Conservation (phyloP, 345 rosid species). For the Pugionium dolabratum region DNA sequence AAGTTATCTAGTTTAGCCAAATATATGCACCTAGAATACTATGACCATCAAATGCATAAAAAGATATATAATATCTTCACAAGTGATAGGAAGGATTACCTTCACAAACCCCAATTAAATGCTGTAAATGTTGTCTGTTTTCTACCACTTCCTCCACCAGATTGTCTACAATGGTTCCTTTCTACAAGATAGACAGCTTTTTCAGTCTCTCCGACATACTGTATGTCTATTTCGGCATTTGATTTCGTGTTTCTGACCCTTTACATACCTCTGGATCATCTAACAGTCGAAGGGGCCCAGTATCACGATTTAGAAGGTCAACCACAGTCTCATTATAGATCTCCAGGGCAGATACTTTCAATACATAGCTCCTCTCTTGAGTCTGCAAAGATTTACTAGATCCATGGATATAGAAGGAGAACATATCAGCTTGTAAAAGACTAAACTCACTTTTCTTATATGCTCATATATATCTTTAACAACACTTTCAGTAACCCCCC, state of each 20-base stretch:
- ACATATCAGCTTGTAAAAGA: slow-evolving; percentile 5
- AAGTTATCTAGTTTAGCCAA: neutral
- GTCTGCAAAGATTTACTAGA: slow-evolving; percentile 44
- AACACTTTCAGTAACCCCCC: slow-evolving; percentile 78
- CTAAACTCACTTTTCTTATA: slow-evolving; percentile 56
- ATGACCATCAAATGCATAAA: neutral
- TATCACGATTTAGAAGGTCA: slow-evolving; percentile 78
- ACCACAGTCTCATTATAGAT: slow-evolving; percentile 87
- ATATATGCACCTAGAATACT: neutral
- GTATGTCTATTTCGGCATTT: slow-evolving; percentile 13
- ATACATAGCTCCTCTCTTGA: slow-evolving; percentile 65
- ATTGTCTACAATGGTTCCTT: slow-evolving; percentile 86
- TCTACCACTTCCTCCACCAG: slow-evolving; percentile 75
- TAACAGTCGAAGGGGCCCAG: slow-evolving; percentile 83
- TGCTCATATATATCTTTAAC: slow-evolving; percentile 72
- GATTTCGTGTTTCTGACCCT: slow-evolving; percentile 1
- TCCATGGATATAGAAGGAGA: too few species aligned
- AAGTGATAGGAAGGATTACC: slow-evolving; percentile 46
- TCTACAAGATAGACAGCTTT: slow-evolving; percentile 49
- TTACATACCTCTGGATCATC: slow-evolving; percentile 92
- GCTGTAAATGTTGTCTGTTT: slow-evolving; percentile 74
- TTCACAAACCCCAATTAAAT: slow-evolving; percentile 83
- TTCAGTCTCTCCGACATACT: slow-evolving; percentile 10
- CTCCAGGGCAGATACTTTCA: slow-evolving; percentile 89
- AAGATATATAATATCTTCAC: too few species aligned